phyloP scores from a whole-genome alignment of 805 yeast species.

The Yamadazyma olivae region DNA sequence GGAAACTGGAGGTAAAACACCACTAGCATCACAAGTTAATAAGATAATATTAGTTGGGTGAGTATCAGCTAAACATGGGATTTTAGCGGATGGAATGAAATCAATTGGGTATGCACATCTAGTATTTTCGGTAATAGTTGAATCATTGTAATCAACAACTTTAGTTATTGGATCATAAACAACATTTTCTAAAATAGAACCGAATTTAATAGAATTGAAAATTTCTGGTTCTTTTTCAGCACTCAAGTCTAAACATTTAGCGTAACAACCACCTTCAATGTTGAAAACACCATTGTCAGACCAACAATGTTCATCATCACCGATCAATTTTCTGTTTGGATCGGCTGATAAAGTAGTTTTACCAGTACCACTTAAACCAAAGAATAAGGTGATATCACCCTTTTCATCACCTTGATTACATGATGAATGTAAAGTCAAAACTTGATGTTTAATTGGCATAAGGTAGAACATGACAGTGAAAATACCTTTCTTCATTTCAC shows the following conservation, averaged over 20 bases:
- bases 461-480: conserved; percentile 98
- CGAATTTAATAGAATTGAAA: conserved; percentile 90
- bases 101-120: conserved; percentile 99
- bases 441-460: conserved; percentile 92
- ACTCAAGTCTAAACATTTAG: conserved; percentile 88
- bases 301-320: conserved; percentile 99
- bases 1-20: conserved; percentile 96
- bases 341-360: conserved; percentile 97
- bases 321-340: conserved; percentile 88
- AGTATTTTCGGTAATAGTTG: conserved; percentile 90
- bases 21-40: conserved; percentile 96
- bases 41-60: conserved; percentile 92
- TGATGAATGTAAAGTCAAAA: conserved; percentile 91
- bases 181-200: conserved; percentile 92
- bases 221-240: conserved; percentile 97
- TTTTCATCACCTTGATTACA: conserved; percentile 82
- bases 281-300: conserved; percentile 97
- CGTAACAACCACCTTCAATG: conserved; percentile 99
- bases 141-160: conserved; percentile 80
- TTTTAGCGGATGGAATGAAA: conserved; percentile 91
- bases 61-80: conserved; percentile 85
- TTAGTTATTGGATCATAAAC: conserved; percentile 77
- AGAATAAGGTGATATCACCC: conserved; percentile 91
- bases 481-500: conserved; percentile 99
- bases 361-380: conserved; percentile 97